phyloP scores from a whole-genome alignment of 2,329 filamentous ascomycete genomes.

The Fusarium pininemorale region DNA sequence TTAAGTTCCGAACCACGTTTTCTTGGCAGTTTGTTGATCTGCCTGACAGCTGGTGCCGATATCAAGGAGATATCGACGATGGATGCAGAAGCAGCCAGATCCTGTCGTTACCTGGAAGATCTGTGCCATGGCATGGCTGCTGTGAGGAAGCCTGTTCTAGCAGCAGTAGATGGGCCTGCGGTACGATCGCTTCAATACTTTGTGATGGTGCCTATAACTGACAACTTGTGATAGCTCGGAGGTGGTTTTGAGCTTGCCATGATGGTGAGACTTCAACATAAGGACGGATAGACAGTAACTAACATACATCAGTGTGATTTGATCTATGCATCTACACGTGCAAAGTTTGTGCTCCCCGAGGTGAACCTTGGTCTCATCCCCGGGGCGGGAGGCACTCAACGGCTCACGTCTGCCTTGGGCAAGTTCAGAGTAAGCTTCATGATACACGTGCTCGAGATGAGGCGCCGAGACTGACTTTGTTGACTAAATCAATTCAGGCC shows the following conservation, averaged over 20 bases:
- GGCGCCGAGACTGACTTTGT: background rate
- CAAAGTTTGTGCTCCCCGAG: slow-evolving; percentile 50
- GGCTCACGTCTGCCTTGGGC: slow-evolving; percentile 47
- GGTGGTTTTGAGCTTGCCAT: slow-evolving; percentile 57
- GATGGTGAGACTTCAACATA: slow-evolving; percentile 42
- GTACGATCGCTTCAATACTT: background rate
- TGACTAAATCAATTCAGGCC: slow-evolving; percentile 26
- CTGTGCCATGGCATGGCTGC: slow-evolving; percentile 44
- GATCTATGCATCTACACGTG: slow-evolving; percentile 46
- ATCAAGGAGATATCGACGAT: slow-evolving; percentile 45
- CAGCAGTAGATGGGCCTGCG: slow-evolving; percentile 49
- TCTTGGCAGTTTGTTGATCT: background rate
- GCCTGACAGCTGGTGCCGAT: slow-evolving; percentile 41
- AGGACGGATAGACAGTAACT: background rate
- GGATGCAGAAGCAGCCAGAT: slow-evolving; percentile 38
- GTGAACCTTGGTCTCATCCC: slow-evolving; percentile 51
- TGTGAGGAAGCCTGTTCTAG: slow-evolving; percentile 54
- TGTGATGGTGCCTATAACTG: background rate
- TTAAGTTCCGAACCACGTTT: background rate
- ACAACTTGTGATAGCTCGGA: slow-evolving; percentile 47
- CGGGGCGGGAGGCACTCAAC: slow-evolving; percentile 50
- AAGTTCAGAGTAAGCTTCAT: slow-evolving; percentile 47
- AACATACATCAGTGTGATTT: slow-evolving; percentile 46
- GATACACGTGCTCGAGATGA: background rate
- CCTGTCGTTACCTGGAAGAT: slow-evolving; percentile 48